A percentile compares a stretch with the other conserved stretches of the same genome.
Evolutionary conservation across 2,329 filamentous ascomycete species (phyloP).

Genomic region (Venturia asperata): DNA sequence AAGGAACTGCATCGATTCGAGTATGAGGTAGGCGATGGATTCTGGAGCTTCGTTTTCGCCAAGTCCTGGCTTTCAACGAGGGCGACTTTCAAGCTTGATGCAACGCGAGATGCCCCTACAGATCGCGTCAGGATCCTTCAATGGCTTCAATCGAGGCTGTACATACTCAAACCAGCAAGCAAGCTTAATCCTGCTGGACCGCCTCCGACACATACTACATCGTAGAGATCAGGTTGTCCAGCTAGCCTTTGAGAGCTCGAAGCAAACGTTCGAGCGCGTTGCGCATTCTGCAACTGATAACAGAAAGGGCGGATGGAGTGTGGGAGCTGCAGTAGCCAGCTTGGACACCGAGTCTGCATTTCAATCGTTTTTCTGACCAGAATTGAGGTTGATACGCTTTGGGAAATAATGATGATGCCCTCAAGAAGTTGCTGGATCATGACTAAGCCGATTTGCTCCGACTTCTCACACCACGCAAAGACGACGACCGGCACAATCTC

Average conservation of each 20-base stretch:
- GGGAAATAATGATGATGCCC: not conserved
- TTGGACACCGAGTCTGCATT: constrained; percentile 9
- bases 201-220: constrained; percentile 86
- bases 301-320: not conserved
- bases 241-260: constrained; percentile 4
- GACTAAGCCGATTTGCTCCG: constrained; percentile 4
- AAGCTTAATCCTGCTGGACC: constrained; percentile 79
- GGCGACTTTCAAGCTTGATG: constrained; percentile 72
- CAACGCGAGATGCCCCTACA: constrained; percentile 65
- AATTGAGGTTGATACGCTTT: not conserved
- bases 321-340: constrained; percentile 1
- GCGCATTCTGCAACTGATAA: constrained; percentile 4
- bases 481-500: not conserved
- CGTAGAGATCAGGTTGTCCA: constrained; percentile 66
- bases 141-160: not conserved
- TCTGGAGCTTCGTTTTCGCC: constrained; percentile 58
- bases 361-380: not conserved
- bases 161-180: constrained; percentile 35
- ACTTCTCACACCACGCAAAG: constrained; percentile 6
- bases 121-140: not conserved
- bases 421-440: not conserved
- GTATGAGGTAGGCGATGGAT: constrained; percentile 60
- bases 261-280: constrained; percentile 6
- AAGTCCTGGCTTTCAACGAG: constrained; percentile 88
- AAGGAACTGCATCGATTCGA: constrained; percentile 95